phyloP scores from a whole-genome alignment of 2,329 filamentous ascomycete species.

The Chaetomiaceae sp. region DNA sequence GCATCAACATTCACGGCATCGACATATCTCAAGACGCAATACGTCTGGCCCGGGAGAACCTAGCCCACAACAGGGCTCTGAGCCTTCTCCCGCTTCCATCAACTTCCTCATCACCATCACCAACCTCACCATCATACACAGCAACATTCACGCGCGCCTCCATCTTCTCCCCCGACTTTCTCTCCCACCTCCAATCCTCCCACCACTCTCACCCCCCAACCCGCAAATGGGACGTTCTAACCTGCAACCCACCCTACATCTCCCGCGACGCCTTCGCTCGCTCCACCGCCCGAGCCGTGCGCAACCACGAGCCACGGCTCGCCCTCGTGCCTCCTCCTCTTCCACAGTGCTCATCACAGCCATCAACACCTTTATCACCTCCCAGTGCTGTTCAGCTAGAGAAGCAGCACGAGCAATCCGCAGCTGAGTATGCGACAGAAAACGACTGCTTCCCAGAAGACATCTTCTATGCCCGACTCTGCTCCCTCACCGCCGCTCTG shows the following conservation, averaged over 20 bases:
- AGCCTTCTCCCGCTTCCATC: slow-evolving; percentile 10
- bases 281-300: slow-evolving; percentile 66
- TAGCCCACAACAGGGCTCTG: slow-evolving; percentile 41
- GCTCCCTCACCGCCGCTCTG: slow-evolving; percentile 42
- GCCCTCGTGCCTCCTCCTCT: slow-evolving; percentile 57
- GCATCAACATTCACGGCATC: slow-evolving; percentile 56
- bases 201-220: too few relatives aligned
- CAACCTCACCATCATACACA: slow-evolving; percentile 1
- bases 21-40: slow-evolving; percentile 67
- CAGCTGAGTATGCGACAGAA: neutral
- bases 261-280: slow-evolving; percentile 56
- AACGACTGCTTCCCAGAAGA: slow-evolving; percentile 33
- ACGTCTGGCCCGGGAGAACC: slow-evolving; percentile 58
- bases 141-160: slow-evolving; percentile 14
- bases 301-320: slow-evolving; percentile 70
- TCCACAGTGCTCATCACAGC: neutral
- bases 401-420: neutral
- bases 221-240: slow-evolving; percentile 53
- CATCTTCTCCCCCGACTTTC: slow-evolving; percentile 20
- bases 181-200: neutral
- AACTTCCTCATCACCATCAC: slow-evolving; percentile 14
- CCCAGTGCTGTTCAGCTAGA: neutral
- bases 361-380: slow-evolving; percentile 15
- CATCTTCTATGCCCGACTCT: slow-evolving; percentile 66
- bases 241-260: slow-evolving; percentile 90